Base-by-base conservation (phyloP, 805 yeast species). In the Pichia paraexigua region DNA sequence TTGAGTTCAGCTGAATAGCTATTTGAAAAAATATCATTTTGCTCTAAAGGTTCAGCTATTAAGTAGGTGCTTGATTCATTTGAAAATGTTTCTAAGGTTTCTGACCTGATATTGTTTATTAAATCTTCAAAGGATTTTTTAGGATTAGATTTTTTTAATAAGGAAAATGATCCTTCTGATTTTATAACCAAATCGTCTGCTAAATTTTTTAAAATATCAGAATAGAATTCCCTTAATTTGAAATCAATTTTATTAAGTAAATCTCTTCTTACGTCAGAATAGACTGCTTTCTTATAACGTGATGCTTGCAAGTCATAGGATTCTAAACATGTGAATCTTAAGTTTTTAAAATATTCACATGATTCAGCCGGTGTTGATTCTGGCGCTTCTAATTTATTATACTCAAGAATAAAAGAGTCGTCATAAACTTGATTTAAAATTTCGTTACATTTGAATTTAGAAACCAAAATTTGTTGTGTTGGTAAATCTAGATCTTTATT, bases 401-500 rank as follows among this genome's bases (percentile, higher is more conserved):
- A 63, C 20, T 60, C 58, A 8, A 48, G 5, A 6, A 45, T 22
- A 30, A 51, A 51, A 5, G 41, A 11, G 11, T 68, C 66, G 18
- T 71, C 69, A 60, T 74, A 78, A 3, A 82, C 75, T 46, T 73
- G 74, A 43, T 73, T 69, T 22, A 85, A 76, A 46, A 94, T 87
- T 67, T 94, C 98, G 62, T 90, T 96, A 66, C 98, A 92, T 62
- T 96, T 82, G 70, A 89, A 92, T 60, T 94, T 80, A 9, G 99
- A 96, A 24, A 94, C 98, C 53, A 94, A 73, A 32, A 88, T 87
- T 66, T 94, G 99, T 64, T 94, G 99, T 2, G 98, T 91, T 27
- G 99, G 99, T 57, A 94, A 75, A 69, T 94, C 99, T 56, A 94
- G 77, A 65, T 94, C 99, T 68, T 89, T 91, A 70, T 94, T 94